Evolutionary conservation across 192 early-diverging fungal species (phyloP).

Genomic region (Bifiguratus adelaidae): DNA sequence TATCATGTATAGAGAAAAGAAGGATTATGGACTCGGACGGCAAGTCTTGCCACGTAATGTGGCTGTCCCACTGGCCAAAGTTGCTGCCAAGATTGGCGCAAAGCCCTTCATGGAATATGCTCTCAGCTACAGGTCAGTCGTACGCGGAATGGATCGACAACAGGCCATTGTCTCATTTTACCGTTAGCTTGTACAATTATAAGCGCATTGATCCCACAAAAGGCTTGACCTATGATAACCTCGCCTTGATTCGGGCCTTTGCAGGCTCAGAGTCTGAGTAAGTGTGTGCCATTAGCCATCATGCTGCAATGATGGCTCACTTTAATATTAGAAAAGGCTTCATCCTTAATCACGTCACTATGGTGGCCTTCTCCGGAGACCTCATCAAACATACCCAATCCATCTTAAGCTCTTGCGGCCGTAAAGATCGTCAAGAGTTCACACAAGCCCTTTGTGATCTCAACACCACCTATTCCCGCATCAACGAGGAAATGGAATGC

Average conservation of each 20-base stretch:
- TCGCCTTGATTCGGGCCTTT: conserved; percentile 70
- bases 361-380: conserved; percentile 62
- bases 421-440: conserved; percentile 47
- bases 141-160: neutral
- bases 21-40: conserved; percentile 73
- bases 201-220: conserved; percentile 46
- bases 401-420: conserved; percentile 39
- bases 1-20: conserved; percentile 53
- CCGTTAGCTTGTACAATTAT: conserved; percentile 77
- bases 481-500: conserved; percentile 71
- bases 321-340: conserved; percentile 41
- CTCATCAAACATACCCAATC: conserved; percentile 51
- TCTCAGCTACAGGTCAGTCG: conserved; percentile 39
- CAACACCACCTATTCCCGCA: conserved; percentile 45
- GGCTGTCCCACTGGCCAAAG: conserved; percentile 60
- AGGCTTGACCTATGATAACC: conserved; percentile 51
- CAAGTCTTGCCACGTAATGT: conserved; percentile 65
- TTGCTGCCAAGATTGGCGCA: conserved; percentile 60
- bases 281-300: neutral
- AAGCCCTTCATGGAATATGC: conserved; percentile 76
- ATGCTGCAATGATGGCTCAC: neutral
- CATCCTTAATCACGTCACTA: conserved; percentile 82
- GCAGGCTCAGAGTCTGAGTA: conserved; percentile 64
- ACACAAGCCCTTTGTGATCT: conserved; percentile 44
- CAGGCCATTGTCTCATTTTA: neutral